Base-by-base conservation (phyloP, 371 early-diverging fungal species). In the Dinochytrium kinnereticum region DNA sequence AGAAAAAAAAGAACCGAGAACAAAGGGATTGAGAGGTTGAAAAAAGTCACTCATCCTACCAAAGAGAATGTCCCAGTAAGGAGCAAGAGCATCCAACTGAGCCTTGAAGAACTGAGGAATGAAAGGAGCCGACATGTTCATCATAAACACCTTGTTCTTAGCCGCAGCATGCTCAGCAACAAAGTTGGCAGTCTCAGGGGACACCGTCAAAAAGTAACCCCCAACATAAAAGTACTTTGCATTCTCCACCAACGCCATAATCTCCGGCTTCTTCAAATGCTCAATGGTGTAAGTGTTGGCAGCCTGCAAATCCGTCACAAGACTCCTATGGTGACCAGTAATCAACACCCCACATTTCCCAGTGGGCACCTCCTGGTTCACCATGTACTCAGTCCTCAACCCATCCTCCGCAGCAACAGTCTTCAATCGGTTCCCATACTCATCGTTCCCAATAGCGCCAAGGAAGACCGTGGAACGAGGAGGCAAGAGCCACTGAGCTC, bases 61-160 rank as follows among this genome's bases (percentile, higher is more conserved):
- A 81, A 97, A 96, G 72, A 98, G 80, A 55, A 95, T 79, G 80
- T 97, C 95, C 76, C 91, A 88, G 86, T 96, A 96, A 53, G 94
- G 92, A 68, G 93, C 74, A 37, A 91, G 84, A 70, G 88, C 87
- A 71, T 93, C 91, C 74, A 97, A 78, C 68, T 88, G 90, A 67
- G 91, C 86, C 82, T 88, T 92, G 90, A 96, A 97, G 91, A 96
- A 95, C 84, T 95, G 92, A 59, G 94, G 87, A 68, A 97, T 87
- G 88, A 96, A 98, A 53, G 97, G 96, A 39, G 98, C 98, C 68
- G 96, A 95, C 80, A 98, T 81, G 89, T 98, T 98, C 87, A 96
- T 87, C 68, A 90, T 86, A 81, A 96, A 94, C 57, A 83, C 78
- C 86, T 94, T 94, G 84, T 86, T 85, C 70, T 82, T 88, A 55